A percentile compares a stretch with the other conserved stretches of the same genome.
phyloP scores from a whole-genome alignment of 2,329 filamentous ascomycete species.

The Fusarium devonianum region DNA sequence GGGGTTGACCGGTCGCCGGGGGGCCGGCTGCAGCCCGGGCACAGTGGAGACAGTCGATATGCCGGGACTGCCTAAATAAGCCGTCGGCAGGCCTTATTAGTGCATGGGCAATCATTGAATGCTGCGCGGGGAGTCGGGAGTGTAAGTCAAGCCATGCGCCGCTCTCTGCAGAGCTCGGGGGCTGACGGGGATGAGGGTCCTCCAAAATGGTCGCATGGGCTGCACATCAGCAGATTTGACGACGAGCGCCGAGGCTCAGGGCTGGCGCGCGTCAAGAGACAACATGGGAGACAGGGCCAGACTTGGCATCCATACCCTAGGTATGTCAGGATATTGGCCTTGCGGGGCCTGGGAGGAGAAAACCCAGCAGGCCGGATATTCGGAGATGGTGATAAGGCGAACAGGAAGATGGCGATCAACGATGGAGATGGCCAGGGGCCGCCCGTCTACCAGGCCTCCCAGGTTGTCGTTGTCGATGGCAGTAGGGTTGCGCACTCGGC shows the following conservation, averaged over 20 bases:
- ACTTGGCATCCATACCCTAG: too few relatives aligned
- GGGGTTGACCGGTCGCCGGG: conserved; percentile 22
- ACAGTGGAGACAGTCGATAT: conserved; percentile 21
- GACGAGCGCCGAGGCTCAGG: conserved; percentile 12
- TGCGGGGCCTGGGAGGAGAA: conserved; percentile 1
- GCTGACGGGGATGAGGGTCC: not conserved
- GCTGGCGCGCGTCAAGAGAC: conserved; percentile 10
- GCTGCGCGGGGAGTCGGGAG: conserved; percentile 6
- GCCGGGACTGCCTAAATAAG: conserved; percentile 29
- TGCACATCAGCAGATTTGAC: conserved; percentile 39
- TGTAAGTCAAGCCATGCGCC: conserved; percentile 21
- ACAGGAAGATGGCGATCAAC: conserved; percentile 27
- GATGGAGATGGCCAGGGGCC: conserved; percentile 21
- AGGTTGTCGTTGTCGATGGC: conserved; percentile 27
- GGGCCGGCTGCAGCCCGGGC: conserved; percentile 16
- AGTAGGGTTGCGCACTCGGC: conserved; percentile 12
- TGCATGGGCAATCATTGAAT: conserved; percentile 15
- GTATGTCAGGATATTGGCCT: not conserved
- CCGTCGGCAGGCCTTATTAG: conserved; percentile 27
- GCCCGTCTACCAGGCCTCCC: conserved; percentile 26
- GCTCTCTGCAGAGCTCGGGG: conserved; percentile 7
- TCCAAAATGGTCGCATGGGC: conserved; percentile 33
- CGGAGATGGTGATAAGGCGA: conserved; percentile 30
- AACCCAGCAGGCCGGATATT: conserved; percentile 35
- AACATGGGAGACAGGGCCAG: conserved; percentile 5